These are phyloP conservation scores for Naganishia albida DNA, from an alignment of 1,284 basidiomycete species.

Conservation along the genomic window DNA sequence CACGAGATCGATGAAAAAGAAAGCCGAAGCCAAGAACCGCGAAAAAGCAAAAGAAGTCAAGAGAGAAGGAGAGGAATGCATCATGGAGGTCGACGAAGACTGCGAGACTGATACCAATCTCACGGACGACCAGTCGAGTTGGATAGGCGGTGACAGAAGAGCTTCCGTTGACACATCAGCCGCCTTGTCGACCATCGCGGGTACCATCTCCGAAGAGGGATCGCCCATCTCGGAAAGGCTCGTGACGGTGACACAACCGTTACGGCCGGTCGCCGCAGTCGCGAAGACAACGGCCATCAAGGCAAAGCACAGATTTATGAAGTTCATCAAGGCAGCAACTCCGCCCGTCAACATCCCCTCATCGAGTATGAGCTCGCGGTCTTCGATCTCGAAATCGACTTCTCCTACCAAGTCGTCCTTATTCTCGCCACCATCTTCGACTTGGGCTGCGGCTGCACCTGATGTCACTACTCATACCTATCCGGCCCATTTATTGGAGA, in stretches of 20 bases:
- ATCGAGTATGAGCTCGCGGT: conserved; percentile 2
- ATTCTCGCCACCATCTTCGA: conserved; percentile 16
- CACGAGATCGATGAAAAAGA: conserved; percentile 39
- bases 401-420: conserved; percentile 8
- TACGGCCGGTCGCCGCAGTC: conserved; percentile 32
- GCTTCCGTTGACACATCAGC: conserved; percentile 45
- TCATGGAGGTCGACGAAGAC: conserved; percentile 34
- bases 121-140: conserved; percentile 36
- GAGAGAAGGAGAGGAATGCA: conserved; percentile 23
- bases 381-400: conserved; percentile 12
- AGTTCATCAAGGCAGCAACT: conserved; percentile 30
- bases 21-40: conserved; percentile 16
- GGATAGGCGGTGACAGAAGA: conserved; percentile 34
- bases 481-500: conserved; percentile 12
- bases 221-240: conserved; percentile 9
- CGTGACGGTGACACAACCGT: conserved; percentile 30
- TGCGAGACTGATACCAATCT: conserved; percentile 37
- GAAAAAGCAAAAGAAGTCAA: conserved; percentile 21
- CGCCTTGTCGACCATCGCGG: conserved; percentile 38
- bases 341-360: conserved; percentile 11
- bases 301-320: conserved; percentile 36
- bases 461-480: conserved; percentile 25
- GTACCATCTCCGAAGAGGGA: conserved; percentile 34
- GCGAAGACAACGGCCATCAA: conserved; percentile 37
- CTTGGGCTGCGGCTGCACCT: conserved; percentile 1